Conservation (phyloP, 2,329 filamentous ascomycete genomes). For the Diplodia sapinea region DNA sequence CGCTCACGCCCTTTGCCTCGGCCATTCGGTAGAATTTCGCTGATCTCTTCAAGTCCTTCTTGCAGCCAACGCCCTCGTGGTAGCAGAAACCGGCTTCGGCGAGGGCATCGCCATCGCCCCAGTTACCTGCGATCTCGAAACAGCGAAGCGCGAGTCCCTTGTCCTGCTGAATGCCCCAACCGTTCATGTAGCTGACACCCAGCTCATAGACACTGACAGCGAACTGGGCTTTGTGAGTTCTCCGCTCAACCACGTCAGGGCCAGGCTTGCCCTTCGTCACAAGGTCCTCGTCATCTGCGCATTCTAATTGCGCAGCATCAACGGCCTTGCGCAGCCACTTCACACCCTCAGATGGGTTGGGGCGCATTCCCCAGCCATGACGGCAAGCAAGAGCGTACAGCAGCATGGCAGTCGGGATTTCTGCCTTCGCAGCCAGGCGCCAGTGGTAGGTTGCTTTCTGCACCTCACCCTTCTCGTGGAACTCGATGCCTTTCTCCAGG, state of each 20-base stretch:
- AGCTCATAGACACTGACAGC: conserved; percentile 95
- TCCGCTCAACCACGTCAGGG: conserved; percentile 69
- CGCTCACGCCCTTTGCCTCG: conserved; percentile 91
- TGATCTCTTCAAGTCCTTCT: conserved; percentile 94
- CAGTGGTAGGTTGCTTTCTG: conserved; percentile 97
- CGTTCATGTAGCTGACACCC: conserved; percentile 96
- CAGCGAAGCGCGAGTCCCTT: conserved; percentile 85
- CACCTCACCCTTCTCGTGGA: conserved; percentile 84
- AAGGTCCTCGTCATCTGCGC: conserved; percentile 78
- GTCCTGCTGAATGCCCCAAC: conserved; percentile 95
- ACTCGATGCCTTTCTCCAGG: conserved; percentile 84
- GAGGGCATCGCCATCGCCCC: conserved; percentile 94
- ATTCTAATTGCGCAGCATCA: conserved; percentile 79
- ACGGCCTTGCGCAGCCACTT: conserved; percentile 92
- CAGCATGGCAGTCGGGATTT: conserved; percentile 92
- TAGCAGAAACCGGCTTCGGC: conserved; percentile 97
- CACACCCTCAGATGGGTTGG: conserved; percentile 87
- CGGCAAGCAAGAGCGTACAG: conserved; percentile 93
- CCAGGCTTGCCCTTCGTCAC: conserved; percentile 65
- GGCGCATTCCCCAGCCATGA: conserved; percentile 97
- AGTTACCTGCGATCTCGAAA: conserved; percentile 93
- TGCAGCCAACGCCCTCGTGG: conserved; percentile 88
- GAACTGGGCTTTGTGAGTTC: conserved; percentile 89
- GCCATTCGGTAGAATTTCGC: conserved; percentile 89
- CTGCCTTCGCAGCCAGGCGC: conserved; percentile 82